A percentile compares a stretch with the other conserved stretches of the same genome.
Evolutionary conservation across 495 filamentous ascomycete genomes (phyloP).

Genomic region (Podospora fimiseda): DNA sequence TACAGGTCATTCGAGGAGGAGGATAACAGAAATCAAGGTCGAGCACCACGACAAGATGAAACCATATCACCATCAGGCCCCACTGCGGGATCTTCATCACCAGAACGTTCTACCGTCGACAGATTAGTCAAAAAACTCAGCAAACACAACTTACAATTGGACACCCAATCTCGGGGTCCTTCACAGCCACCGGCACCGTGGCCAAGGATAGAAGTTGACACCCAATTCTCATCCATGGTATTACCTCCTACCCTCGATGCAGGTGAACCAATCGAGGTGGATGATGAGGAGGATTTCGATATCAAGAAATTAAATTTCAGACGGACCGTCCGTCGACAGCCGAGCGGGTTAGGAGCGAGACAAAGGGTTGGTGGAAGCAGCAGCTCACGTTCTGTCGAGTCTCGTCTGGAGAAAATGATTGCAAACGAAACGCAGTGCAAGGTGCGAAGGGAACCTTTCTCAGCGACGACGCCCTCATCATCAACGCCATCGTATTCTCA

Average conservation of each 20-base stretch:
- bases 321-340: slow-evolving; percentile 11
- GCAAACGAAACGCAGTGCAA: slow-evolving; percentile 32
- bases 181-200: not conserved
- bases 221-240: not conserved
- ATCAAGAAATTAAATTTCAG: slow-evolving; percentile 3
- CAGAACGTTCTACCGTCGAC: slow-evolving; percentile 16
- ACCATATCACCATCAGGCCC: not conserved
- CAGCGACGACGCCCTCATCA: slow-evolving; percentile 6
- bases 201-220: not conserved
- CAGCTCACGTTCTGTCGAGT: slow-evolving; percentile 19
- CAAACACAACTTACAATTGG: slow-evolving; percentile 26
- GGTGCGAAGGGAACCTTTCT: slow-evolving; percentile 19
- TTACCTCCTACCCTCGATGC: not conserved
- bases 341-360: slow-evolving; percentile 13
- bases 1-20: not conserved
- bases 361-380: slow-evolving; percentile 14
- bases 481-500: not conserved
- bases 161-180: not conserved
- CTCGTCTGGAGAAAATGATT: slow-evolving; percentile 31
- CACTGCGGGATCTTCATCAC: not conserved
- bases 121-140: slow-evolving; percentile 31
- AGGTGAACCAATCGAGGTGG: slow-evolving; percentile 9
- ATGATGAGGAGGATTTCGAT: slow-evolving; percentile 2
- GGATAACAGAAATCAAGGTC: slow-evolving; percentile 5
- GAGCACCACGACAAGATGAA: slow-evolving; percentile 1